Base-by-base conservation (phyloP, 208 protist species). In the Paratrypanosoma confusum region DNA sequence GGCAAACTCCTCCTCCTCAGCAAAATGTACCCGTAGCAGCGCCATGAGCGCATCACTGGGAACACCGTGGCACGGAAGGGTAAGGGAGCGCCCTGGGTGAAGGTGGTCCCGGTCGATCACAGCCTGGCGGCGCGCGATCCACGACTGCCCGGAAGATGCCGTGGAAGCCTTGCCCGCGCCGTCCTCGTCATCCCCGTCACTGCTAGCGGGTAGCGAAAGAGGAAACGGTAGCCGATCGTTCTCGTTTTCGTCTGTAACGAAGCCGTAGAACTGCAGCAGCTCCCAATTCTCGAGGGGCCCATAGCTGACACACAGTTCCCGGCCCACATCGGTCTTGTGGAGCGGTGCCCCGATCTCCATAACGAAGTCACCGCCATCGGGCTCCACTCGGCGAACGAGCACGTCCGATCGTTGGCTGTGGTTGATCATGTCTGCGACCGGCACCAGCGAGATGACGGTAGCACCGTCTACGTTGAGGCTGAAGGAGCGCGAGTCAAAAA, bases 271-370 rank as follows among this genome's bases (percentile, higher is more conserved):
- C 56, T 81, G 64, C 35, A 95, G 64, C 50, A 95, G 61, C 67
- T 95, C 81, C 81, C 81, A 92, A 62, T 87, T 91, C 57, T 95
- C 82, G 48, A 95, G 60, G 6, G 87, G 87, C n/a, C 87, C 87
- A 64, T 95, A 95, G 60, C 81, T 90, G 82, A 95, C 92, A 74
- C 74, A 86, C 43, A 90, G 49, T 65, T 95, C 80, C 3, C 71
- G 70, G 4, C 73, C 79, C 16, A 86, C 57, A 42, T 83, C 79
- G 0, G 40, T 51, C 0, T 38, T 39, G 1, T 54, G 44, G 3
- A 93, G 53, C 10, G 68, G 57, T 7, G 84, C 77, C 6, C 80
- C 80, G 14, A 81, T 63, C 44, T 80, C 57, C 75, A 90, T 75
- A 1, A 81, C 75, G 62, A 93, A 90, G 18, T 74, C 69, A 1